Base-by-base conservation (phyloP, 352 stramenopile species). In the Phytopythium oedochilum region DNA sequence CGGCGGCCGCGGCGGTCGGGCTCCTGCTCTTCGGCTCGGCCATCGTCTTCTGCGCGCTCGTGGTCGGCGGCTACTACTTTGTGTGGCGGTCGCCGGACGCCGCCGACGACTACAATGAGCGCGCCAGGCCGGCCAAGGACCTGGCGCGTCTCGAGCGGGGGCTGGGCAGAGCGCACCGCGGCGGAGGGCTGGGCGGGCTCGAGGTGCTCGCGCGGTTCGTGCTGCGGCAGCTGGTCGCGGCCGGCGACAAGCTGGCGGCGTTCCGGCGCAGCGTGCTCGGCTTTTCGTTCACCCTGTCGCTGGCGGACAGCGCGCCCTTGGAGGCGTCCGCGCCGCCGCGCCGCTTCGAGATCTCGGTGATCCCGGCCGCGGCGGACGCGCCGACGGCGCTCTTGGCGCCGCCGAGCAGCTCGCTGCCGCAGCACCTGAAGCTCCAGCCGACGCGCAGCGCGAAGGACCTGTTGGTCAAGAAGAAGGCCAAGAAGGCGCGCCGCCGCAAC, bases 221-320 rank as follows among this genome's bases (percentile, higher is more conserved):
- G 52, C 28, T 50, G 52, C 43, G 32, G 32, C 23, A 38, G 54
- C 34, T 60, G 20, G 32, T 53, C 18, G 43, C 35, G 43, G 45
- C 56, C 1, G 32, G 32, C 32, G 20, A 43, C 10, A 54, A 32
- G 15, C 64, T 72, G n/a, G 54, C 50, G 8, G 43, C 68, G 7
- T 63, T 86, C 20, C 70, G 71, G 22, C 75, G 74, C 36, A 78
- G 68, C 35, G 71, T 61, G 22, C 46, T 83, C 20, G 75, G 81
- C 60, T 86, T 82, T 53, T 78, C 66, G 38, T 66, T 83, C 43
- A 86, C 75, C 25, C 61, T 86, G 14, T 86, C 75, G 10, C 81
- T 83, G 28, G 72, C 68, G 9, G 73, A 78, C 35, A 80, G 70
- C 51, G 32, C 66, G 22, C 53, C 62, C 18, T 53, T 68, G 15